Evolutionary conservation across 768 basidiomycete species (phyloP), one percentile per base, ranked within the genome.

Genomic region (Cystobasidium ongulense): DNA sequence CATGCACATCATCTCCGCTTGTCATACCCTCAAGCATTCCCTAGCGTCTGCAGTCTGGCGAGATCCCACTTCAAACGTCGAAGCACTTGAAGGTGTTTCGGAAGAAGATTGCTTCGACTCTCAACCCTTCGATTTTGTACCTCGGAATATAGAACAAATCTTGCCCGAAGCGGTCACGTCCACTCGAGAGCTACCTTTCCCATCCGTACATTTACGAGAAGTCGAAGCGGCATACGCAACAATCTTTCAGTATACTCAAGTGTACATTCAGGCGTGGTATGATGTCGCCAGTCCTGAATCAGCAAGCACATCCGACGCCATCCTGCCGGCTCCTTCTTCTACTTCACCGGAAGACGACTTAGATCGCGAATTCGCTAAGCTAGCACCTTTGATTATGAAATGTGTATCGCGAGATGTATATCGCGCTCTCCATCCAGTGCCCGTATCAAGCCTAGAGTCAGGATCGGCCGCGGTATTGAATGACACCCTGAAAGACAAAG

Each of bases 41-140:
- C 53, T 71, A 33, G 35, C 33, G 7, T 31, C 8, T 36, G 53
- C 68, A 13, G 68, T 54, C 25, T 71, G 68, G 68, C 21, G 18
- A 29, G 68, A 52, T 53, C 31, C 53, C 35, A n/a, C 33, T 41
- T n/a, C 53, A 23, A 10, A n/a, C 33, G 41, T 29, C n/a, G n/a
- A n/a, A 35, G 27, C 17, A 27, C 23, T 36, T 10, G 25, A 59
- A 27, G 27, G 11, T 59, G 15, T 29, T 35, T 5, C 25, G 15
- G 68, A 71, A 27, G 31, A 33, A 33, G 68, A 71, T 27, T 52
- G 50, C 23, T 71, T 71, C 43, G 68, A 71, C 4, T 71, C 68
- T 25, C 33, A 36, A 17, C 68, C 68, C 31, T 52, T 61, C 27
- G 68, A 71, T 35, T 59, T 57, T 52, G 4, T 17, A 8, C 53